A percentile compares a stretch with the other conserved stretches of the same genome.
Conservation (phyloP, 306 rosid genomes). For the Acacia melanoxylon region DNA sequence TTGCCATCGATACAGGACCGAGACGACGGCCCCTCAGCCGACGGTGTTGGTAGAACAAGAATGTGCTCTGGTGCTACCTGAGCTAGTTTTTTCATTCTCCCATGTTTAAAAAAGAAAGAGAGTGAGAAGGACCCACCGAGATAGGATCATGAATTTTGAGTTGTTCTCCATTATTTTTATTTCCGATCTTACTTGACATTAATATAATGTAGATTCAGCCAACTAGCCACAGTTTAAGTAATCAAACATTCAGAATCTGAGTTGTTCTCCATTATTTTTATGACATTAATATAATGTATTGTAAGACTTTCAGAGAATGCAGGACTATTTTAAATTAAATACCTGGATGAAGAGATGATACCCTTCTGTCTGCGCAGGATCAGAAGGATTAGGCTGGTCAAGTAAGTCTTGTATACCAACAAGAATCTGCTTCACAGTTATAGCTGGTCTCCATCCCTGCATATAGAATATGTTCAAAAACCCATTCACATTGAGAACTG, state of each 20-base stretch:
- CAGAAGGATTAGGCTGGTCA: slow-evolving; percentile 83
- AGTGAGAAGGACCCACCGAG: too few species aligned
- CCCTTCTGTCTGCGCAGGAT: slow-evolving; percentile 96
- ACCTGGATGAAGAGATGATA: slow-evolving; percentile 98
- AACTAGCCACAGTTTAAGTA: not conserved
- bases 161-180: too few species aligned
- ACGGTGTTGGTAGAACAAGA: too few species aligned
- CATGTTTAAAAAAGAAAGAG: too few species aligned
- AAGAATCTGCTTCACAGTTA: slow-evolving; percentile 84
- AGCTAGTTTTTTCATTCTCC: too few species aligned
- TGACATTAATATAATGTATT: not conserved
- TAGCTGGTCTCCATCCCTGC: slow-evolving; percentile 94
- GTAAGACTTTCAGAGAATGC: slow-evolving; percentile 6
- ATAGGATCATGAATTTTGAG: too few species aligned
- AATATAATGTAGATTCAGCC: not conserved
- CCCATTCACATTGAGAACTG: not conserved
- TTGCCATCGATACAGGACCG: too few species aligned
- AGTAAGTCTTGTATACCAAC: slow-evolving; percentile 84
- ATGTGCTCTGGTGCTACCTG: too few species aligned
- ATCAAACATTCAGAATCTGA: not conserved
- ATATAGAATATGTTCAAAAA: slow-evolving; percentile 15
- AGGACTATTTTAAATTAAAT: slow-evolving; percentile 3
- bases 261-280: not conserved
- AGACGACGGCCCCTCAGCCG: too few species aligned
- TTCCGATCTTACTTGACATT: too few species aligned